phyloP scores from a whole-genome alignment of 495 filamentous ascomycete genomes.

The Podospora tetraspora region DNA sequence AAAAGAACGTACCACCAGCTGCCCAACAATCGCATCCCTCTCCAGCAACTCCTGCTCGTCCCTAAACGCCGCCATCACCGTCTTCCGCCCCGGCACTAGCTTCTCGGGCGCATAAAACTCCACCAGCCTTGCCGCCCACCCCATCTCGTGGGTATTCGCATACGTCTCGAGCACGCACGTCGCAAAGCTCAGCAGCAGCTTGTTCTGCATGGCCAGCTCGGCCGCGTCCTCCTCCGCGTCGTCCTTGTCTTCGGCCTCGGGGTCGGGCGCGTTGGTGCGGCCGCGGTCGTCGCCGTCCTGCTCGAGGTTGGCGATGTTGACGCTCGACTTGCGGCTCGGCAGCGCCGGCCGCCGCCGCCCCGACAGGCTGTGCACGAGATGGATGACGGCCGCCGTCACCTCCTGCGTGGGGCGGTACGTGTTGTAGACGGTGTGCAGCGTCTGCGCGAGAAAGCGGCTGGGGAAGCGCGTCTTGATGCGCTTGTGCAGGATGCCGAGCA shows the following conservation, averaged over 20 bases:
- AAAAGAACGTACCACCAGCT: constrained; percentile 58
- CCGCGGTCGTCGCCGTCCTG: constrained; percentile 33
- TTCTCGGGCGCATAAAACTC: constrained; percentile 64
- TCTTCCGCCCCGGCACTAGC: constrained; percentile 50
- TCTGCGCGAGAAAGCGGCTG: constrained; percentile 87
- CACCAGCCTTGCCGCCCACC: constrained; percentile 68
- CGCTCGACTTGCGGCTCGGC: constrained; percentile 62
- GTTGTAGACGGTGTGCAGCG: constrained; percentile 68
- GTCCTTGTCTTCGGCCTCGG: constrained; percentile 57
- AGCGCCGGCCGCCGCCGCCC: constrained; percentile 68
- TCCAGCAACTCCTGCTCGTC: constrained; percentile 57
- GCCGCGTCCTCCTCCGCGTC: constrained; percentile 47
- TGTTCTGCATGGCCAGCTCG: constrained; percentile 58
- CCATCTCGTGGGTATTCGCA: constrained; percentile 59
- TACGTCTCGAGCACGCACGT: constrained; percentile 83
- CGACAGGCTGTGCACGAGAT: constrained; percentile 68
- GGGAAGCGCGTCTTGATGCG: constrained; percentile 88
- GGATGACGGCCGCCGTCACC: constrained; percentile 67
- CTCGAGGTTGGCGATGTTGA: constrained; percentile 48
- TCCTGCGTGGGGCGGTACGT: constrained; percentile 60
- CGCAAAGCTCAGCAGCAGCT: constrained; percentile 77
- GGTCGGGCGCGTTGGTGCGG: constrained; percentile 64
- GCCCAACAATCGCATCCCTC: constrained; percentile 66
- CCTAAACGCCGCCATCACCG: constrained; percentile 56
- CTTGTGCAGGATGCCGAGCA: constrained; percentile 79